Evolutionary conservation across 2,329 filamentous ascomycete species (phyloP), one percentile per base, ranked within the genome.

Genomic region (Pseudogymnoascus pannorum): DNA sequence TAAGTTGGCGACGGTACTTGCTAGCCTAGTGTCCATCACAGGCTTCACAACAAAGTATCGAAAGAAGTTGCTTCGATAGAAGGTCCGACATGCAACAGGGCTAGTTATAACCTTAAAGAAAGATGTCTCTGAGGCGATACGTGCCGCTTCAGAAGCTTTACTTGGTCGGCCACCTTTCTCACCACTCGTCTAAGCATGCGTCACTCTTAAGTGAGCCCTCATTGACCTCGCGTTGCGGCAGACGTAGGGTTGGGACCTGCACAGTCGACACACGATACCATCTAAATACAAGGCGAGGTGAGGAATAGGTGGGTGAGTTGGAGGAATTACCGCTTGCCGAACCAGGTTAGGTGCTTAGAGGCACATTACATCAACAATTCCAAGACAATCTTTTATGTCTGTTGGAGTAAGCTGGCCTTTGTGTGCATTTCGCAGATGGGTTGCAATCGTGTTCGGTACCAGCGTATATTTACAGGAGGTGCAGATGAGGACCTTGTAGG

Each of bases 401-500:
- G 14, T 29, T 31, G 7, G 11, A 16, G 20, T 57, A 8, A 57
- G 20, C 20, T 57, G 20, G 42, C 42, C 24, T 57, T 57, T 57
- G 11, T 57, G 48, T 14, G 20, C 48, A 57, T 29, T 57, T 16
- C 24, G 20, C 9, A 57, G 20, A 12, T 57, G 20, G 31, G 4
- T 57, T 57, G 14, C 16, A 12, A 57, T 5, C 1, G 48, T 57
- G 48, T 26, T 57, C 7, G 2, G 14, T 22, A 54, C 44, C 14
- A 54, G 16, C 22, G 44, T 8, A 54, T 54, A 54, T 24, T 29
- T 29, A 9, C 44, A 54, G 29, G 44, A 24, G 29, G 16, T 54
- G 18, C 44, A 54, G 29, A 54, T 54, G 29, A 54, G 44, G 44
- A 54, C 44, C 29, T 24, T 54, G 29, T 54, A 54, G 29, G 44